These are phyloP conservation scores for Stevia rebaudiana DNA, from an alignment of 140 eudicot species.

Conservation along the genomic window DNA sequence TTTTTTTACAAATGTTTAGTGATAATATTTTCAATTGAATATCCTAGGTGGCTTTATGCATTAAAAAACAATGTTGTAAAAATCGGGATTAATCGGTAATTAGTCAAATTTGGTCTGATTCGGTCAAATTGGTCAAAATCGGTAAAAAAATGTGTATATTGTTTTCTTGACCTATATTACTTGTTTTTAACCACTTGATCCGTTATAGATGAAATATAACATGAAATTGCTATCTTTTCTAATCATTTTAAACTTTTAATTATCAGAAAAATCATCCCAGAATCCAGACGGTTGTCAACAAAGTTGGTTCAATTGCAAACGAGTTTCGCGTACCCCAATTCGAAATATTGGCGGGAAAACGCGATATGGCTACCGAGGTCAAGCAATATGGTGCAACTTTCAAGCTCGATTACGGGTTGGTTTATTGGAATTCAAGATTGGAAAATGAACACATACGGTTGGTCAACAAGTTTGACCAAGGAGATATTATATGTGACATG, in stretches of 20 bases:
- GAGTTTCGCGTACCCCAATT: constrained; percentile 95
- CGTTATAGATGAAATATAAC: neutral
- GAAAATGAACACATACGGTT: constrained; percentile 91
- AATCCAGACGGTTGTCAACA: constrained; percentile 82
- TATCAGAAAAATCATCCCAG: constrained; percentile 82
- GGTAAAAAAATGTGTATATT: too few relatives aligned
- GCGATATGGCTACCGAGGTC: constrained; percentile 89
- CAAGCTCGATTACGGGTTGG: constrained; percentile 90
- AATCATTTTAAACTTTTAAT: constrained; percentile 1
- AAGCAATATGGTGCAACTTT: constrained; percentile 91
- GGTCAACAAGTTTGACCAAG: constrained; percentile 59
- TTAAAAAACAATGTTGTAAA: neutral
- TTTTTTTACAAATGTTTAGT: neutral
- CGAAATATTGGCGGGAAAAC: constrained; percentile 78
- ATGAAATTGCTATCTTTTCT: neutral
- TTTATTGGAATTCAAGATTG: constrained; percentile 95
- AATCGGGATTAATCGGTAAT: too few relatives aligned
- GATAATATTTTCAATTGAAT: neutral
- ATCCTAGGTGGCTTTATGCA: neutral
- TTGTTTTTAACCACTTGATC: neutral
- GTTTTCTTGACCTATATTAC: neutral
- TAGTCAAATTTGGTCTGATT: too few relatives aligned
- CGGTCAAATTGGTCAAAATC: too few relatives aligned
- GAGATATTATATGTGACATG: constrained; percentile 88
- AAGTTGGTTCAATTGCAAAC: constrained; percentile 77